Conservation (phyloP, 176 grass and related monocot species). For the bread wheat (Triticum aestivum) region DNA sequence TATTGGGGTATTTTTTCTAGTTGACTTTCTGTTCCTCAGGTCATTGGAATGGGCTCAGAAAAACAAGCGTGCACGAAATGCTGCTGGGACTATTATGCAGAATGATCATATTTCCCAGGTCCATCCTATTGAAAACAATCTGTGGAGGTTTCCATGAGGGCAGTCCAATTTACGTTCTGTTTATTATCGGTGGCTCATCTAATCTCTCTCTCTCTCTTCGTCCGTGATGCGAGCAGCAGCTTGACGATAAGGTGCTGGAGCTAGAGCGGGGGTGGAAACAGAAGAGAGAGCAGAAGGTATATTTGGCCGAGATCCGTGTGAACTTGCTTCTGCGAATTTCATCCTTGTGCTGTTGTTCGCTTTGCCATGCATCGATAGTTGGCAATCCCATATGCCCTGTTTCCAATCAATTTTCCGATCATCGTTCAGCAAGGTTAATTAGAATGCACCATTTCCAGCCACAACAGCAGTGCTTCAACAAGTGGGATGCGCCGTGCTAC, state of each 20-base stretch:
- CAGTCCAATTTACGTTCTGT: background rate
- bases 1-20: background rate
- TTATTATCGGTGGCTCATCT: background rate
- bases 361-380: background rate
- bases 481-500: background rate
- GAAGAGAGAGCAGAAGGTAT: conserved; percentile 78
- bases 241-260: conserved; percentile 54
- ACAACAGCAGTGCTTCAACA: background rate
- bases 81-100: background rate
- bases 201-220: background rate
- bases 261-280: too few relatives aligned
- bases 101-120: background rate
- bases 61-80: background rate
- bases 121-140: background rate
- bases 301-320: background rate
- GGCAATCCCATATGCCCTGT: background rate
- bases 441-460: background rate
- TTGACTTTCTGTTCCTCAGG: background rate
- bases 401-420: background rate
- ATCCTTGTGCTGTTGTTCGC: background rate
- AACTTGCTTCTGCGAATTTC: background rate
- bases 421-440: background rate
- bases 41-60: background rate
- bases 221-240: conserved; percentile 5
- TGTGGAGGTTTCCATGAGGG: background rate